These are phyloP conservation scores for Mucuna pruriens DNA, from an alignment of 306 rosid genomes.

Conservation along the genomic window DNA sequence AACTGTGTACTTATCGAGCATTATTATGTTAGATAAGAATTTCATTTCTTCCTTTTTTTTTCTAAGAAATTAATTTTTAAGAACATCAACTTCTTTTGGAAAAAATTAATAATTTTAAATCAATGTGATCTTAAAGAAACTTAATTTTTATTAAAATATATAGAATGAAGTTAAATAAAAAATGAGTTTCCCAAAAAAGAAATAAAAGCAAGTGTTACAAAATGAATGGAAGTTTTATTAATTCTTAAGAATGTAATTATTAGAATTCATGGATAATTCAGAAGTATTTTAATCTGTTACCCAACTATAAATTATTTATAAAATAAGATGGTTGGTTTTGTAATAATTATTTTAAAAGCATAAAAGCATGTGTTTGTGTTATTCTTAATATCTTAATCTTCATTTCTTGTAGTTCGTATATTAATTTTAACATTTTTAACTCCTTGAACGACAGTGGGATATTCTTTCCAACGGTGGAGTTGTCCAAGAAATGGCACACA, in stretches of 20 bases:
- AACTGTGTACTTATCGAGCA: neutral
- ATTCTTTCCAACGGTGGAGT: slow-evolving; percentile 93
- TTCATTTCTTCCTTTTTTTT: neutral
- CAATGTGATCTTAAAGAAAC: neutral
- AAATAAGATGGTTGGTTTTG: too few relatives aligned
- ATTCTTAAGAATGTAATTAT: neutral
- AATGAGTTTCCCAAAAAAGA: neutral
- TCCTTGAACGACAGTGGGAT: slow-evolving; percentile 71
- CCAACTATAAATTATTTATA: too few relatives aligned
- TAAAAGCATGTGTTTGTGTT: neutral
- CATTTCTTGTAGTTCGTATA: neutral
- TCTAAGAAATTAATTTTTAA: neutral
- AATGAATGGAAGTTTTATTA: neutral
- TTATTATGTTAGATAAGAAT: neutral
- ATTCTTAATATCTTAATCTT: neutral
- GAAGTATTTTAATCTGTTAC: neutral
- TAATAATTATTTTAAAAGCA: too few relatives aligned
- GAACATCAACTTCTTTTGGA: neutral
- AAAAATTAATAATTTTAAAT: neutral
- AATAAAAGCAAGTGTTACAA: neutral
- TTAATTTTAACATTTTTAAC: neutral
- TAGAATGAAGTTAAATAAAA: neutral
- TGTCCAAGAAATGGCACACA: slow-evolving; percentile 98
- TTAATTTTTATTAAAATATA: neutral
- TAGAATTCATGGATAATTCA: neutral